phyloP scores from a whole-genome alignment of 2,329 filamentous ascomycete species.

The Penicillium capsulatum region DNA sequence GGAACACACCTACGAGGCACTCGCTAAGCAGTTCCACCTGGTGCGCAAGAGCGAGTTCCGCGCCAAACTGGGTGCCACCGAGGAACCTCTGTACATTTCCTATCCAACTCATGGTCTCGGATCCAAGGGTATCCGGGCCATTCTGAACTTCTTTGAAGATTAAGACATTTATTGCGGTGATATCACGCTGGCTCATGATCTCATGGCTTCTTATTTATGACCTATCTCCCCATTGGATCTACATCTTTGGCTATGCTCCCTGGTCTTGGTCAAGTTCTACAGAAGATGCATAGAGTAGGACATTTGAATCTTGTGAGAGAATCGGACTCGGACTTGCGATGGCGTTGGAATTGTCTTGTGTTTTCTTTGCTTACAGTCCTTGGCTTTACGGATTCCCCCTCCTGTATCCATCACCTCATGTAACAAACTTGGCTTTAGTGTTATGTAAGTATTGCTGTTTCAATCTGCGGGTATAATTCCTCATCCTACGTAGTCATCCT shows the following conservation, averaged over 20 bases:
- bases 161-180: conserved; percentile 18
- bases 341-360: not conserved
- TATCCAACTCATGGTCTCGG: conserved; percentile 84
- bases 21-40: conserved; percentile 76
- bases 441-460: conserved; percentile 2
- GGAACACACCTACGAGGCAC: conserved; percentile 72
- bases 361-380: conserved; percentile 1
- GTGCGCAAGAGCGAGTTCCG: conserved; percentile 84
- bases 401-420: conserved; percentile 5
- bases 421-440: not conserved
- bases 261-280: conserved; percentile 1
- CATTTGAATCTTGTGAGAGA: not conserved
- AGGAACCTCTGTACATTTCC: conserved; percentile 83
- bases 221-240: not conserved
- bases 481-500: no score
- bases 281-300: conserved; percentile 8
- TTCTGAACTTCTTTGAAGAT: conserved; percentile 83
- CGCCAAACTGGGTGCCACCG: conserved; percentile 79
- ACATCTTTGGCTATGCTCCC: no score
- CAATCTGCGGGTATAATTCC: no score
- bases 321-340: not conserved
- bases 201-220: conserved; percentile 6
- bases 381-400: conserved; percentile 5
- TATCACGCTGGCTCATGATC: conserved; percentile 6
- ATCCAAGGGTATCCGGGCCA: conserved; percentile 74